phyloP scores from a whole-genome alignment of 1,139 yeast genomes.

The Wickerhamomyces sp. region DNA sequence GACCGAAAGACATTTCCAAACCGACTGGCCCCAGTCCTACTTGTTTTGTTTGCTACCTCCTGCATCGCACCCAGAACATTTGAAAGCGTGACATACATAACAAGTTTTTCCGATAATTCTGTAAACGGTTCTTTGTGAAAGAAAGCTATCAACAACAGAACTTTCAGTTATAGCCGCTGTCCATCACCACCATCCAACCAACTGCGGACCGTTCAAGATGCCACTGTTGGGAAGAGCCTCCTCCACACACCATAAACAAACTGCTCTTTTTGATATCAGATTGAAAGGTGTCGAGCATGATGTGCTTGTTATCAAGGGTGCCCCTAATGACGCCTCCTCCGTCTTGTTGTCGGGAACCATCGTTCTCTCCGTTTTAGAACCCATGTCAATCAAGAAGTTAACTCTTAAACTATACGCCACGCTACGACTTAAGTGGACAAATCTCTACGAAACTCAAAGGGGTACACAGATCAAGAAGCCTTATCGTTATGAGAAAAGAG shows the following conservation, averaged over 20 bases:
- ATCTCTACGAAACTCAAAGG: conserved; percentile 40
- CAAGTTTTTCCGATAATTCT: no score
- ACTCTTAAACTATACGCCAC: conserved; percentile 61
- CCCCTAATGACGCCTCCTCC: conserved; percentile 72
- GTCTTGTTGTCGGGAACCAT: conserved; percentile 72
- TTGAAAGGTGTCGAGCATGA: conserved; percentile 68
- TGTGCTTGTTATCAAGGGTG: conserved; percentile 76
- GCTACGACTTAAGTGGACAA: conserved; percentile 54
- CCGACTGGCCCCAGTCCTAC: no score
- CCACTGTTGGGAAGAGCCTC: conserved; percentile 16
- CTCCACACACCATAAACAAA: conserved; percentile 15
- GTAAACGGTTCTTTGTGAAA: no score
- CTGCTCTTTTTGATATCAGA: conserved; percentile 58
- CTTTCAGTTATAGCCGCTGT: no score
- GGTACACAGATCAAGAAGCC: conserved; percentile 44
- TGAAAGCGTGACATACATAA: no score
- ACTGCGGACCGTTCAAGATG: conserved; percentile 24
- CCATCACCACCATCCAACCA: conserved; percentile 15
- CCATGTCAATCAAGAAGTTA: conserved; percentile 61
- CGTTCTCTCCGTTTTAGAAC: conserved; percentile 72
- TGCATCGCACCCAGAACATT: no score
- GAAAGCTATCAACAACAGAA: no score
- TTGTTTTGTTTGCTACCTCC: no score
- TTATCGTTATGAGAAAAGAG: conserved; percentile 52
- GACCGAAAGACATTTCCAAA: no score